Base-by-base conservation (phyloP, 2,329 filamentous ascomycete genomes). In the Xylariaceae sp. region DNA sequence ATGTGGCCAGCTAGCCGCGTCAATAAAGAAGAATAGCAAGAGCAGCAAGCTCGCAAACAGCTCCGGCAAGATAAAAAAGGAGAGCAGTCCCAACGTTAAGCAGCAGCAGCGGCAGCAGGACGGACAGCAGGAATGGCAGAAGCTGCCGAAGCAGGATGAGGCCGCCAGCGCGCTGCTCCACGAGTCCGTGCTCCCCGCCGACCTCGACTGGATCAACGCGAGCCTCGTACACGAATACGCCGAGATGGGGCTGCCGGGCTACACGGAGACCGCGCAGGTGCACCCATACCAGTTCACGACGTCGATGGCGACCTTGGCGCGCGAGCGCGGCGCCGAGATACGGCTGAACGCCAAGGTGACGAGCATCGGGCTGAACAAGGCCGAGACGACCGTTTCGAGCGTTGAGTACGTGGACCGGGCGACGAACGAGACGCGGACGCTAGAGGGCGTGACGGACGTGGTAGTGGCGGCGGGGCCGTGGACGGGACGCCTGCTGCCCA, bases 211-310 rank as follows among this genome's bases (percentile, higher is more conserved):
- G 92, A 80, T 98, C 42, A 84, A 89, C 50, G 75, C 81, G 1
- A 84, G 87, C 3, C 77, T 87, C 2, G 75, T 96, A 20, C 77
- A 78, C 50, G 79, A 80, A 19, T 98, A 96, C 74, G 85, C 90
- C 32, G 86, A 89, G 69, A 97, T 98, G 91, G 91, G 91, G 20
- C 63, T 70, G 1, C 76, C 77, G 2, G 87, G 85, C 2, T 84
- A 86, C 0, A 82, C 81, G 1, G 90, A 91, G 59, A 98, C 95
- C 1, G 90, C 95, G 0, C 95, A 99, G 74, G 93, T 98, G 2
- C 93, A 99, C 68, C 95, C 95, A 0, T 90, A 88, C 59, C 87
- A 91, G 44, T 98, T 99, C 70, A 98, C 95, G 0, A 93, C 85
- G 0, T 81, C 87, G 16, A 96, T 98, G 73, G 90, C 90, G 3